Evolutionary conservation across 192 early-diverging fungal genomes (phyloP), one percentile per base, ranked within the genome.

Genomic region (Rhizophagus prolifer): DNA sequence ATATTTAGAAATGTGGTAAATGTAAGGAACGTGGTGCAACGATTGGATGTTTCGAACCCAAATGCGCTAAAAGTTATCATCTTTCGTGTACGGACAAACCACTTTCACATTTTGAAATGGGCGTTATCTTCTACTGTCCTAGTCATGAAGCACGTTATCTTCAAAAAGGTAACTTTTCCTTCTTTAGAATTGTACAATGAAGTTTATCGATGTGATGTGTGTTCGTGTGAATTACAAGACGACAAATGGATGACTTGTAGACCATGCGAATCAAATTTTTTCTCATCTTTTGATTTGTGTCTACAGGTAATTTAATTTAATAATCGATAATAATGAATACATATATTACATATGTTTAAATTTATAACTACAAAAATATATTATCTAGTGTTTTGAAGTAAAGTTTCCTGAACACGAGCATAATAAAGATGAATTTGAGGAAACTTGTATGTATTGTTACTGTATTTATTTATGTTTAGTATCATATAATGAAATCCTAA

Each of bases 41-140:
- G 0, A 85, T 94, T 36, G 94, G 95, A 12, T 97, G 96, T 78
- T 96, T 96, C 79, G 90, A 96, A 72, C 86, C 87, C 8, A 90
- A 92, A 66, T 97, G 96, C 78, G 82, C 86, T n/a, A 84, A 87
- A 70, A 93, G 91, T 28, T 97, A 93, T 75, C 96, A 97, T 77
- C 81, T 96, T 6, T 81, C 84, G 50, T 97, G 96, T 76, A 92
- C 95, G 6, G 84, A 82, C 46, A 93, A 92, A 76, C 87, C 90
- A 6, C 82, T 87, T 66, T 83, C 84, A 14, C 86, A 90, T 70
- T 95, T 95, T 76, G 88, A 90, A 36, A 86, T 90, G 50, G 96
- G 96, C 10, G 88, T 90, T 58, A 90, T 94, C 26, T 97, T 95
- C 81, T 97, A 94, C 93, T 97, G 96, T 75, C 88, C 92, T 4